Evolutionary conservation across 306 rosid species (phyloP).

Genomic region (Trichosanthes cucumerina): DNA sequence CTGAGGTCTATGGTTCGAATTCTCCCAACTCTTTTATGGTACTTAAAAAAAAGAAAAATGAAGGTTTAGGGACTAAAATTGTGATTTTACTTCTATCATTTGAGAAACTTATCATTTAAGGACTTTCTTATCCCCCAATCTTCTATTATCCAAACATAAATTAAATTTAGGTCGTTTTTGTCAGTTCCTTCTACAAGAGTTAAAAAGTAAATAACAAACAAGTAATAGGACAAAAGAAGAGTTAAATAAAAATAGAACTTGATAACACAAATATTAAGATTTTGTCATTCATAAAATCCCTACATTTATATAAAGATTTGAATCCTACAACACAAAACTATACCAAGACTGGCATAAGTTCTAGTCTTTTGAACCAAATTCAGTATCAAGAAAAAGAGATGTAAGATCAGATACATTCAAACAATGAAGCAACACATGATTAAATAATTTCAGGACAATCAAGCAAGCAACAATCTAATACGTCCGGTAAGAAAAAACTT

Average conservation of each 20-base stretch:
- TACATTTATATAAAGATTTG: neutral
- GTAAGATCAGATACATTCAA: neutral
- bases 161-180: too few species aligned
- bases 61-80: too few species aligned
- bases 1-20: too few species aligned
- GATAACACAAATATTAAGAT: neutral
- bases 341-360: neutral
- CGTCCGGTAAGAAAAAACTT: neutral
- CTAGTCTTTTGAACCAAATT: neutral
- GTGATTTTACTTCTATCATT: too few species aligned
- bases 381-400: neutral
- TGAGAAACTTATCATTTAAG: too few species aligned
- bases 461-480: neutral
- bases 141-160: too few species aligned
- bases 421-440: slow-evolving; percentile 2
- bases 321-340: neutral
- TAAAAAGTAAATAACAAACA: neutral
- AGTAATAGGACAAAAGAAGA: neutral
- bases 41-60: too few species aligned
- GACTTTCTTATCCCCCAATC: too few species aligned
- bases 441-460: neutral
- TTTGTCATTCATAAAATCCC: neutral
- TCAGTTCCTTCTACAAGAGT: neutral
- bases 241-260: neutral
- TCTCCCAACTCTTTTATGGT: too few species aligned